Evolutionary conservation across 129 eudicot species (phyloP).

Genomic region (Escallonia herrerae): DNA sequence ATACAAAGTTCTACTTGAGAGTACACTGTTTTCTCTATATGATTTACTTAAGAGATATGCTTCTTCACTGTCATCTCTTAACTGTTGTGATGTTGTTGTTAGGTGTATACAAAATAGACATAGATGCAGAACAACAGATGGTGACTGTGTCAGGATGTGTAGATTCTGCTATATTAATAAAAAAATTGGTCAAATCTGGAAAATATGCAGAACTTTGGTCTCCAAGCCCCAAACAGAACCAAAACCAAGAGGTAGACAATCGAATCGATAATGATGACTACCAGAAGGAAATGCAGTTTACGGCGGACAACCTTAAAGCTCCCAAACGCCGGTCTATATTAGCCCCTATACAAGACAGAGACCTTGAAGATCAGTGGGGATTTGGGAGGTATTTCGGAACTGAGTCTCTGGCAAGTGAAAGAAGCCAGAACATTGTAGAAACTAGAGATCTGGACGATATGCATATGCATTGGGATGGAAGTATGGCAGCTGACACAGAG

Average conservation of each 20-base stretch:
- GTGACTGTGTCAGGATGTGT: constrained; percentile 62
- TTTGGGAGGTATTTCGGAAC: constrained; percentile 25
- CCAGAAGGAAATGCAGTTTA: constrained; percentile 22
- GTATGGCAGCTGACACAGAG: not conserved
- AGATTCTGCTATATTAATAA: constrained; percentile 49
- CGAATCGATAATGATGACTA: constrained; percentile 19
- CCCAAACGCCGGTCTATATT: constrained; percentile 23
- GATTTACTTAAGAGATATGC: too few species aligned
- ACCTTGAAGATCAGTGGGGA: constrained; percentile 26
- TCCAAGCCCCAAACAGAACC: constrained; percentile 23
- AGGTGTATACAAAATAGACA: constrained; percentile 63
- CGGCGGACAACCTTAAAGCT: constrained; percentile 12
- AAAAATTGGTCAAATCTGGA: constrained; percentile 57
- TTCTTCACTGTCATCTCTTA: too few species aligned
- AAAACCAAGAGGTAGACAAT: constrained; percentile 6
- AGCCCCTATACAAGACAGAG: constrained; percentile 19
- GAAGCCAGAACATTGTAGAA: not conserved
- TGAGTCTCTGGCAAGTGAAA: constrained; percentile 2
- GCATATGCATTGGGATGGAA: constrained; percentile 24
- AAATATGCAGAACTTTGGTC: constrained; percentile 68
- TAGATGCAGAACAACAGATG: constrained; percentile 53
- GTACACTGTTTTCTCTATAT: too few species aligned
- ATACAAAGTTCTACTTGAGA: too few species aligned
- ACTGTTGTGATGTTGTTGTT: too few species aligned
- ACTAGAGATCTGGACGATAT: constrained; percentile 7